Conservation (phyloP, 78 protist species). For the Dictyostelium citrinum region DNA sequence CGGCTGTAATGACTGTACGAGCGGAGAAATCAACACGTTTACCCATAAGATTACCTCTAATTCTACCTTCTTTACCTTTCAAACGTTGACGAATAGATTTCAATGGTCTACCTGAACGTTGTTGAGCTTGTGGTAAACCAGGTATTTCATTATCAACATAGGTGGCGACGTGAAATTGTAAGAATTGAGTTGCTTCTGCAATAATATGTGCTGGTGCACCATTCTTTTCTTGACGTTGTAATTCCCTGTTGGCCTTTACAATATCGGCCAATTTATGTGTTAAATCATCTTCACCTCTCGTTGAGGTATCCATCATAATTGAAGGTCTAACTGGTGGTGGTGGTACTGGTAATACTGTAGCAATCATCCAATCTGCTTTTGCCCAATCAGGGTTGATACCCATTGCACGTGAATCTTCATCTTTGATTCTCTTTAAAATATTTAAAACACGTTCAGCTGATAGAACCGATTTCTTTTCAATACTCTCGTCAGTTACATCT, state of each 20-base stretch:
- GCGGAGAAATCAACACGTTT: constrained; percentile 99
- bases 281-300: constrained; percentile 82
- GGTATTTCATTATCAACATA: constrained; percentile 94
- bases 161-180: constrained; percentile 96
- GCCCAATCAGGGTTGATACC: constrained; percentile 92
- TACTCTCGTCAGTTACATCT: constrained; percentile 48
- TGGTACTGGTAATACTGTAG: constrained; percentile 97
- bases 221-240: constrained; percentile 61
- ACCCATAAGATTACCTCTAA: constrained; percentile 99
- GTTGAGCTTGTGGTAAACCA: constrained; percentile 84
- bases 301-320: constrained; percentile 84
- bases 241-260: constrained; percentile 85
- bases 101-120: constrained; percentile 95
- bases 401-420: constrained; percentile 81
- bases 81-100: constrained; percentile 98
- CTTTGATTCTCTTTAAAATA: constrained; percentile 86
- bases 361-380: constrained; percentile 97
- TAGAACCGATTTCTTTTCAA: constrained; percentile 75
- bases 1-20: constrained; percentile 99
- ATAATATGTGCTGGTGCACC: constrained; percentile 85
- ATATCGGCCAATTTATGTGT: constrained; percentile 94
- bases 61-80: constrained; percentile 99
- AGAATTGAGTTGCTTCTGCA: constrained; percentile 57
- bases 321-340: constrained; percentile 99
- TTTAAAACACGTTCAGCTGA: constrained; percentile 83